These are phyloP conservation scores for Oryza meyeriana DNA, from an alignment of 176 grass and related monocot species.

Conservation along the genomic window DNA sequence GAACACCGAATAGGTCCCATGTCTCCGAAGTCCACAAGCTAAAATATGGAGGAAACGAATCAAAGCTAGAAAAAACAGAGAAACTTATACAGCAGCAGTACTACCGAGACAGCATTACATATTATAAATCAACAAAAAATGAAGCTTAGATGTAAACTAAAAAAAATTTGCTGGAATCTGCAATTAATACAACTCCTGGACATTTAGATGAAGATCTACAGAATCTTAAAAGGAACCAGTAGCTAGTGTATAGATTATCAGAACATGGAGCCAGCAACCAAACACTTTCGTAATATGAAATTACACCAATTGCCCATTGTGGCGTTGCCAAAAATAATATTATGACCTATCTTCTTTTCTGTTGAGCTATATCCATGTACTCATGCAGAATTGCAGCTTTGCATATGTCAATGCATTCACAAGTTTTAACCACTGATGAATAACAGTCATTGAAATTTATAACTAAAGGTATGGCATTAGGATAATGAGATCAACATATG, in stretches of 20 bases:
- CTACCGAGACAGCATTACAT: neutral
- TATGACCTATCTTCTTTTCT: neutral
- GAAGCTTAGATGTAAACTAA: neutral
- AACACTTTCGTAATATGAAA: neutral
- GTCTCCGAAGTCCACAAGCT: slow-evolving; percentile 92
- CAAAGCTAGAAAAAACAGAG: slow-evolving; percentile 15
- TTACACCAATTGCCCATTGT: neutral
- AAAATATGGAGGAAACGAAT: slow-evolving; percentile 37
- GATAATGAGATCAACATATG: neutral
- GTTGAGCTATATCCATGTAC: neutral
- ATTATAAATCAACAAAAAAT: slow-evolving; percentile 4
- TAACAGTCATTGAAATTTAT: neutral
- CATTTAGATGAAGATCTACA: neutral
- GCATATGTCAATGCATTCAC: neutral
- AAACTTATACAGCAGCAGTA: neutral
- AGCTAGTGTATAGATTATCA: neutral
- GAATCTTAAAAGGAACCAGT: neutral
- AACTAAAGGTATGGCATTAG: neutral
- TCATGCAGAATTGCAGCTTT: neutral
- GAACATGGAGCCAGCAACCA: neutral
- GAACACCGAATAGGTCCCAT: slow-evolving; percentile 82
- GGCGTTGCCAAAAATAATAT: neutral
- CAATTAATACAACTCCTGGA: neutral
- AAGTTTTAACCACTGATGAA: neutral
- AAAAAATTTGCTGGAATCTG: neutral